Evolutionary conservation across 1,284 basidiomycete species (phyloP), one percentile per base, ranked within the genome.

Genomic region (Cutaneotrichosporon sp.): DNA sequence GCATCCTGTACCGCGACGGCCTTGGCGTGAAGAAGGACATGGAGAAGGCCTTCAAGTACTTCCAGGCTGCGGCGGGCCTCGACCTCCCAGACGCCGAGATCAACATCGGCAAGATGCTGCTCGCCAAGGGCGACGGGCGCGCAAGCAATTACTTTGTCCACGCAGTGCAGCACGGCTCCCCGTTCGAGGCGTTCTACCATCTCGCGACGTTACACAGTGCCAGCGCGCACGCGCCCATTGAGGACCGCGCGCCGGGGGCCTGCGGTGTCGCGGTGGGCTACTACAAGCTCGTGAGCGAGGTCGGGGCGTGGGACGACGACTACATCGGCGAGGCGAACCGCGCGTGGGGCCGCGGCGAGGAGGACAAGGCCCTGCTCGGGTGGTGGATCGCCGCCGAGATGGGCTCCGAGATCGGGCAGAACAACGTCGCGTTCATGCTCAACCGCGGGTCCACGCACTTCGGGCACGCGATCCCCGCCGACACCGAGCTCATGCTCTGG

Each of bases 321-420:
- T 85, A 91, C n/a, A 80, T 94, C 27, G 82, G 85, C 50, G 90
- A 94, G 25, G 93, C 91, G 1, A 92, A 95, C 73, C 81, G 83
- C 57, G 86, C 87, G 10, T 94, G 93, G 90, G 83, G 84, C 69
- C 82, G 85, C 5, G 89, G 86, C 2, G 88, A 89, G 9, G 84
- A 87, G 58, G 73, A 76, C 24, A 74, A 79, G 63, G 80, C 80
- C 5, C 63, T 97, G 80, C 80, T 97, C n/a, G 87, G 89, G 53
- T 97, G 94, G 91, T 94, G 91, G 89, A 85, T 97, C 57, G 89
- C 93, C 36, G 92, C 92, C 5, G 97, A 99, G 81, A 83, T 91
- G 67, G 97, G 97, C 0, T 89, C 86, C 56, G 95, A 99, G 78
- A 84, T 89, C 38, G 95, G 92, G 2, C 95, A 98, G 81, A 98